Conservation (phyloP, 1,139 yeast species). For the Lodderomyces metapsilosis region DNA sequence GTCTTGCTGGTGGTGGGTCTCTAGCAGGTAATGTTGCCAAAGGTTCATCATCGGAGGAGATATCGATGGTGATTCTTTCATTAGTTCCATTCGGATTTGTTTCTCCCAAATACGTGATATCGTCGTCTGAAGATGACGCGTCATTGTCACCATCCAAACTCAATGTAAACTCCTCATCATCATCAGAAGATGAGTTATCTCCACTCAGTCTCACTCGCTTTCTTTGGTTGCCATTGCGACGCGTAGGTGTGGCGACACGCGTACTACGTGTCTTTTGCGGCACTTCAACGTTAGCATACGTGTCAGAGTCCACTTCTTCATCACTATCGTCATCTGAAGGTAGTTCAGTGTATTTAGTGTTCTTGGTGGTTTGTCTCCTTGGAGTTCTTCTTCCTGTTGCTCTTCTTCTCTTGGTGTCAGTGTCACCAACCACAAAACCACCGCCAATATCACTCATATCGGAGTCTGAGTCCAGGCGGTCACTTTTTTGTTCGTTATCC, state of each 20-base stretch:
- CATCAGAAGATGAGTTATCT: conserved; percentile 7
- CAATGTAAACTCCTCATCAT: conserved; percentile 22
- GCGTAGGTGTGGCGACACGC: conserved; percentile 15
- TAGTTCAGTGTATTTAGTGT: conserved; percentile 23
- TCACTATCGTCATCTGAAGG: conserved; percentile 17
- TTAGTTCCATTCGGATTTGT: neutral
- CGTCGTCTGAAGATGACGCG: conserved; percentile 23
- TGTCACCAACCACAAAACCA: conserved; percentile 44
- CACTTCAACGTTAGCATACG: conserved; percentile 12
- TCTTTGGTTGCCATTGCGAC: conserved; percentile 8
- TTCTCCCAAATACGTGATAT: conserved; percentile 14
- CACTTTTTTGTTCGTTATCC: neutral
- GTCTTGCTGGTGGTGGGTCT: conserved; percentile 47
- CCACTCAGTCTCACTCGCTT: conserved; percentile 1
- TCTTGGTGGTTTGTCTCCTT: conserved; percentile 17
- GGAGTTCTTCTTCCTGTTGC: conserved; percentile 16
- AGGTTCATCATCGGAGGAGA: conserved; percentile 21
- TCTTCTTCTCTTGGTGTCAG: conserved; percentile 17
- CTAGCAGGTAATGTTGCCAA: conserved; percentile 18
- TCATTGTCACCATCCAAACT: conserved; percentile 19
- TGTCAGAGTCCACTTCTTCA: conserved; percentile 12
- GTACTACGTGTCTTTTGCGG: conserved; percentile 18
- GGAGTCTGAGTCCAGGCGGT: conserved; percentile 10
- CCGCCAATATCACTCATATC: conserved; percentile 28
- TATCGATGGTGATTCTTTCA: neutral